phyloP scores from a whole-genome alignment of 805 yeast genomes.

The Phaffomyces antillensis region DNA sequence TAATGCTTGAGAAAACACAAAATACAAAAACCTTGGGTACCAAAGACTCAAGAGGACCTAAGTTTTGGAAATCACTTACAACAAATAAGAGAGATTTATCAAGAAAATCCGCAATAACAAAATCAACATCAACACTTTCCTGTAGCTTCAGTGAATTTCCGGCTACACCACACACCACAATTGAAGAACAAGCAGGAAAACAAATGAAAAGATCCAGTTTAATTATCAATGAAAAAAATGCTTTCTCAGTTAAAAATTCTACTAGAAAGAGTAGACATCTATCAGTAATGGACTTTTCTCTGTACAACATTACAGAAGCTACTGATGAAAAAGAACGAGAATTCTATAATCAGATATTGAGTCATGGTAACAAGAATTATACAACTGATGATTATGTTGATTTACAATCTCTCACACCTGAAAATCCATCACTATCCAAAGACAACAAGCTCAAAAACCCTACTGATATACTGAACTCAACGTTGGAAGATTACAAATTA shows the following conservation, averaged over 20 bases:
- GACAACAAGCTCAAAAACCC: background rate
- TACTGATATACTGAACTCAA: conserved; percentile 6
- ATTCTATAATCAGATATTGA: conserved; percentile 12
- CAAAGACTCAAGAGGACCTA: background rate
- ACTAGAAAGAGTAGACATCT: conserved; percentile 6
- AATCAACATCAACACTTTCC: background rate
- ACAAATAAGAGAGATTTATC: background rate
- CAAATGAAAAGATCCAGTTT: conserved; percentile 3
- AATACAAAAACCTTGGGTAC: conserved; percentile 2
- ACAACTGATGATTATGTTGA: background rate
- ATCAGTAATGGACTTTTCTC: conserved; percentile 11
- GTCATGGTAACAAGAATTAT: background rate
- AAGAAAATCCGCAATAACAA: background rate
- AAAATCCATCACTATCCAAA: background rate
- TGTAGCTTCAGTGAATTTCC: background rate
- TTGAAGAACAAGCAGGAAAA: background rate
- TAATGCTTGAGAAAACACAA: conserved; percentile 6
- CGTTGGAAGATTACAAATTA: conserved; percentile 18
- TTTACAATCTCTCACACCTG: background rate
- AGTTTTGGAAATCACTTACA: conserved; percentile 4
- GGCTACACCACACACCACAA: background rate
- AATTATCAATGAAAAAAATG: conserved; percentile 1
- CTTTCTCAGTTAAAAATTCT: background rate
- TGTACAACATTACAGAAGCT: conserved; percentile 4
- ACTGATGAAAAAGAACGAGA: conserved; percentile 20